A percentile compares a stretch with the other conserved stretches of the same genome.
Evolutionary conservation across 169 alveolate species (phyloP).

Genomic region (Plasmodium cynomolgi): DNA sequence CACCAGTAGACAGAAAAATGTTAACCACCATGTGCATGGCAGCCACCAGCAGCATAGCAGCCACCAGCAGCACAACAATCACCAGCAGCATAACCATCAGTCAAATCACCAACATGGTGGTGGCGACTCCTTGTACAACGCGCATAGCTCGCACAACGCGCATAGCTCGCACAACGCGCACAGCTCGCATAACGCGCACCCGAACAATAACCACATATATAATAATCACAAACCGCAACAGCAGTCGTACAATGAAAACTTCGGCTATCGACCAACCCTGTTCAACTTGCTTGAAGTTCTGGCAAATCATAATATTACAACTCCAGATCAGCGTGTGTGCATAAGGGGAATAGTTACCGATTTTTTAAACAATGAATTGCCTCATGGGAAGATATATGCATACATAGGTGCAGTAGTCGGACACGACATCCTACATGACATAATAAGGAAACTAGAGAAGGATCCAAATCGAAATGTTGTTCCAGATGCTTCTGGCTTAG

Average conservation of each 20-base stretch:
- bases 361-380: conserved; percentile 89
- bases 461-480: conserved; percentile 87
- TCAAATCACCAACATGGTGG: not conserved
- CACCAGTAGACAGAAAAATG: conserved; percentile 29
- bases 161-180: not conserved
- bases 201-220: not conserved
- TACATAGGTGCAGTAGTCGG: conserved; percentile 92
- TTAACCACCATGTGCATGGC: conserved; percentile 13
- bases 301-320: conserved; percentile 90
- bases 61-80: not conserved
- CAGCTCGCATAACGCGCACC: not conserved
- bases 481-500: conserved; percentile 90
- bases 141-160: not conserved
- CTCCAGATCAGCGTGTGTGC: conserved; percentile 92
- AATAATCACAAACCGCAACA: conserved; percentile 22
- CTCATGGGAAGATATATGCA: conserved; percentile 90
- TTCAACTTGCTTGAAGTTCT: conserved; percentile 88
- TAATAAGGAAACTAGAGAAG: conserved; percentile 86
- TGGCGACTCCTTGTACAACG: not conserved
- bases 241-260: conserved; percentile 32
- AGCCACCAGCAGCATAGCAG: not conserved
- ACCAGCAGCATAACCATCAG: not conserved
- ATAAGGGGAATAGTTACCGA: conserved; percentile 90
- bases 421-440: conserved; percentile 88
- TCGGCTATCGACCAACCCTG: conserved; percentile 87